Evolutionary conservation across 2,329 filamentous ascomycete species (phyloP).

Genomic region (Chaetomium globosum): DNA sequence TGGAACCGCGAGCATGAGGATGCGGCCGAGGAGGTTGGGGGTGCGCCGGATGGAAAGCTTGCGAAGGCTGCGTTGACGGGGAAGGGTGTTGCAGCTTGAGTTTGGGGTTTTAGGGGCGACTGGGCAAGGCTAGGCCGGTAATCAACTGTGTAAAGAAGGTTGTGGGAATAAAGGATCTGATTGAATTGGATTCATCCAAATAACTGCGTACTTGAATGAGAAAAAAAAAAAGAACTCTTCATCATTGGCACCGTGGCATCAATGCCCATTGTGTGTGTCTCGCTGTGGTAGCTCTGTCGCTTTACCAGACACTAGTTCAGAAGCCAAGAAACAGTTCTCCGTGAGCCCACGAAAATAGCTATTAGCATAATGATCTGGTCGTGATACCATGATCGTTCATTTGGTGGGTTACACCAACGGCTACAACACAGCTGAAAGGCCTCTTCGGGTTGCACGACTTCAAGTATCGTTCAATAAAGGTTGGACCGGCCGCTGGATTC

Average conservation of each 20-base stretch:
- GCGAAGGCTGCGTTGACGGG: slow-evolving; percentile 25
- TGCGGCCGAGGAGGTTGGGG: background rate
- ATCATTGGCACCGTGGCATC: background rate
- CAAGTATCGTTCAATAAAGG: background rate
- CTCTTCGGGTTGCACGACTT: background rate
- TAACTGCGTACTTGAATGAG: background rate
- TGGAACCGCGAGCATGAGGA: slow-evolving; percentile 44
- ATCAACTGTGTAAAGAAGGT: background rate
- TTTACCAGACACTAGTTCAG: too few relatives aligned
- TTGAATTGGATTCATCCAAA: background rate
- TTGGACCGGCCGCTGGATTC: background rate
- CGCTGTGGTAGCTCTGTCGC: too few relatives aligned
- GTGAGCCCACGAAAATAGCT: too few relatives aligned
- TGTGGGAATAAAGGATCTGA: background rate
- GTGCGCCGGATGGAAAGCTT: slow-evolving; percentile 10
- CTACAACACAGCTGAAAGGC: background rate
- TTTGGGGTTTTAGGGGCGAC: too few relatives aligned
- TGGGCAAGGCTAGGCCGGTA: background rate
- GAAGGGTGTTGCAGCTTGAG: slow-evolving; percentile 24
- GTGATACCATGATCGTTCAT: background rate
- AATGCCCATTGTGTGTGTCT: too few relatives aligned
- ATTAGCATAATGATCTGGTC: background rate
- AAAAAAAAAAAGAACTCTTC: background rate
- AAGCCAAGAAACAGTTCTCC: too few relatives aligned
- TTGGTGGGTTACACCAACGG: background rate